Evolutionary conservation across 2,329 filamentous ascomycete genomes (phyloP).

Genomic region (Xylariaceae sp.): DNA sequence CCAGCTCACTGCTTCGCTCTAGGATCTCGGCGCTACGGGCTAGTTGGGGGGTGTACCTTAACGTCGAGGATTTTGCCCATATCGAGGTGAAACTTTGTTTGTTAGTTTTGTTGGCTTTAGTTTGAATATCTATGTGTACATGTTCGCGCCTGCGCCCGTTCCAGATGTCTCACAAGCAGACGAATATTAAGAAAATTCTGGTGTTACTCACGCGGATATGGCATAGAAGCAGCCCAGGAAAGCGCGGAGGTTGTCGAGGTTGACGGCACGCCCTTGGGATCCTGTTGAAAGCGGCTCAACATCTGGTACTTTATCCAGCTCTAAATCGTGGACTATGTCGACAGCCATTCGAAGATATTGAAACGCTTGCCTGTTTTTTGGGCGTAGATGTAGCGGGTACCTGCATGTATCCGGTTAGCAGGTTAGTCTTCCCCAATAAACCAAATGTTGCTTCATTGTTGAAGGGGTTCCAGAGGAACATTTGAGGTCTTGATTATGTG

Average conservation of each 20-base stretch:
- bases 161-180: background rate
- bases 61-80: conserved; percentile 36
- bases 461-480: background rate
- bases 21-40: conserved; percentile 43
- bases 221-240: conserved; percentile 45
- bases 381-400: conserved; percentile 53
- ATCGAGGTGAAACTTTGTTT: conserved; percentile 36
- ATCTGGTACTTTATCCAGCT: conserved; percentile 42
- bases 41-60: conserved; percentile 43
- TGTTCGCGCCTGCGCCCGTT: too few relatives aligned
- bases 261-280: conserved; percentile 25
- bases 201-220: conserved; percentile 37
- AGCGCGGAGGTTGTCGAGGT: conserved; percentile 43
- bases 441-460: background rate
- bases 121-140: background rate
- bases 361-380: conserved; percentile 45
- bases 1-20: conserved; percentile 34
- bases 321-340: conserved; percentile 48
- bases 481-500: background rate
- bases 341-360: conserved; percentile 52
- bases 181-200: background rate
- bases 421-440: background rate
- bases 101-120: background rate
- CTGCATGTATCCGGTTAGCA: conserved; percentile 30
- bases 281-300: conserved; percentile 19